phyloP scores from a whole-genome alignment of 345 rosid genomes.

The Rhodamnia argentea region DNA sequence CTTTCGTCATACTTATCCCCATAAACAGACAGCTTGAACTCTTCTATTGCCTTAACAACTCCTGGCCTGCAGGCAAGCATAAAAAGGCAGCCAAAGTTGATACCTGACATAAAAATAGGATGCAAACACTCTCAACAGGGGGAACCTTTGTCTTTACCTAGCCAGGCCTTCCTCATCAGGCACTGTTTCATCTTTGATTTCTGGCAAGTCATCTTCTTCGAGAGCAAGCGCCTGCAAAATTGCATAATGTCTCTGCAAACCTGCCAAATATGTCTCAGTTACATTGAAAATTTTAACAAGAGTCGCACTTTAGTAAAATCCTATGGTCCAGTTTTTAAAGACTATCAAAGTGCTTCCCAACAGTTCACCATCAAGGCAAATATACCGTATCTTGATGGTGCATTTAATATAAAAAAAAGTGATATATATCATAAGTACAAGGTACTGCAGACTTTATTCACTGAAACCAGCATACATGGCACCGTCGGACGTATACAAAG shows the following conservation, averaged over 20 bases:
- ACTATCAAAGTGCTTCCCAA: background rate
- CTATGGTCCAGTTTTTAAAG: background rate
- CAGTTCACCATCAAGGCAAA: background rate
- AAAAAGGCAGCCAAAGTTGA: background rate
- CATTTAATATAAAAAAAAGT: background rate
- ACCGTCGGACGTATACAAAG: too few species aligned
- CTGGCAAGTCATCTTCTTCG: constrained; percentile 70
- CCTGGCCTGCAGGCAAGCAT: constrained; percentile 35
- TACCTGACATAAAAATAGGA: background rate
- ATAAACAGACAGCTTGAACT: constrained; percentile 64
- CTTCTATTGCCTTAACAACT: constrained; percentile 56
- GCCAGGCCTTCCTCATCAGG: constrained; percentile 89
- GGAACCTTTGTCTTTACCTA: constrained; percentile 26
- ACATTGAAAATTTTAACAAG: background rate
- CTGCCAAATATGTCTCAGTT: constrained; percentile 22
- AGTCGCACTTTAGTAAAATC: background rate
- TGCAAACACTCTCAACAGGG: background rate
- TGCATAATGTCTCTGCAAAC: constrained; percentile 89
- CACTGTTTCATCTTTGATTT: constrained; percentile 61
- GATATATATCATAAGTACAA: background rate
- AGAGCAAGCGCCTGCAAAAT: constrained; percentile 81
- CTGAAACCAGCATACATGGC: too few species aligned
- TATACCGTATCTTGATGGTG: background rate
- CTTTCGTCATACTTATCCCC: constrained; percentile 56
- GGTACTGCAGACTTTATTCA: background rate